Base-by-base conservation (phyloP, 768 basidiomycete species). In the Serendipita sp. region DNA sequence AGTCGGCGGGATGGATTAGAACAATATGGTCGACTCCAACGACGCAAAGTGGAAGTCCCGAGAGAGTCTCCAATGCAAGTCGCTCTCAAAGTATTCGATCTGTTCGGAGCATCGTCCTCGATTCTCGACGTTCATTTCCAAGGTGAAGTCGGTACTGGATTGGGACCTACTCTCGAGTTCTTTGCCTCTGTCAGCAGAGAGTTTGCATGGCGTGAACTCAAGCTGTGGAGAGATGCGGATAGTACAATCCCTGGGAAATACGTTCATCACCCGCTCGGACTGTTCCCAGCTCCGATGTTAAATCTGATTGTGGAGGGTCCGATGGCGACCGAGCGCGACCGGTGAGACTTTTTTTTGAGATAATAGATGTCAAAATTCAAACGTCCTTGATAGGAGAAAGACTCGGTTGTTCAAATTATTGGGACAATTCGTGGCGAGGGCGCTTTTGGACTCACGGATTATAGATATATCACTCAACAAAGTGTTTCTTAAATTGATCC, bases 121-220 rank as follows among this genome's bases (percentile, higher is more conserved):
- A 84, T 97, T 23, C 81, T 99, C 46, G 96, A 99, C 73, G 92
- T 98, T 62, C 94, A 99, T 76, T 98, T 97, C 76, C 97, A 97
- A 71, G 92, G 96, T 71, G 96, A 99, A 78, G 94, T 97, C 56
- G 96, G 96, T 18, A 98, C 95, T 5, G 96, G 96, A 18, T 78
- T 99, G 10, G 96, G 96, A 2, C 96, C 96, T 4, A 98, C 96
- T 30, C 80, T 98, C 28, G 96, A 99, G 76, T 99, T 99, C 76
- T 99, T 98, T 74, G 89, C 94, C n/a, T 76, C 98, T 60, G 96
- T 93, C 5, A 95, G 91, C 47, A 89, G 86, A 70, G 96, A 97
- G 74, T 98, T 98, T 73, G 92, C 92, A 0, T 79, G 90, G 64
- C 83, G 86, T 70, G 85, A 89, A 66, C 76, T 97, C 69, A 88